These are phyloP conservation scores for Skeletonema menzelii DNA, from an alignment of 108 stramenopile species.

Conservation along the genomic window DNA sequence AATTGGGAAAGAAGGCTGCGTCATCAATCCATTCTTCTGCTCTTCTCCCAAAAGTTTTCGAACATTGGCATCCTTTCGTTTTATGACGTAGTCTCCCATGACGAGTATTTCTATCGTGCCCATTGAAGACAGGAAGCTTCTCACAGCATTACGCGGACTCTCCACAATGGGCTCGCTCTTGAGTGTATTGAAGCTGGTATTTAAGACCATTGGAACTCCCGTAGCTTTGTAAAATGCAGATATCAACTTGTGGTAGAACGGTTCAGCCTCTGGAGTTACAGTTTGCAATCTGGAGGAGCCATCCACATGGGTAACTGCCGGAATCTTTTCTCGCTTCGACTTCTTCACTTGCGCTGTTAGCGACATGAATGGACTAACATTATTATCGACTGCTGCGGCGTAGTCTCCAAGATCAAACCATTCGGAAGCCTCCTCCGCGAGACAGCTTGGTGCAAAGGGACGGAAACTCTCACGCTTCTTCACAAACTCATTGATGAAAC, in stretches of 20 bases:
- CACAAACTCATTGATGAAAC: slow-evolving; percentile 87
- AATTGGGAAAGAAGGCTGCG: slow-evolving; percentile 60
- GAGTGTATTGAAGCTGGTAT: slow-evolving; percentile 94
- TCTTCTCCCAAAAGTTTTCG: slow-evolving; percentile 68
- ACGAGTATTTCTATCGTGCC: slow-evolving; percentile 86
- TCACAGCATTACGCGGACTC: slow-evolving; percentile 82
- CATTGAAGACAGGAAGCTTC: slow-evolving; percentile 84
- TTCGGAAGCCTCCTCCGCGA: slow-evolving; percentile 83
- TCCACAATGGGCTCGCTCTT: slow-evolving; percentile 94
- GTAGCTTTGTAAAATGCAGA: slow-evolving; percentile 77
- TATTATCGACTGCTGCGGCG: slow-evolving; percentile 18
- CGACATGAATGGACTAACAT: slow-evolving; percentile 88
- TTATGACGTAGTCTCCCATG: slow-evolving; percentile 84
- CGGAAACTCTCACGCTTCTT: slow-evolving; percentile 93
- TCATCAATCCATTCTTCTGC: slow-evolving; percentile 45
- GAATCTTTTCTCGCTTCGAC: slow-evolving; percentile 64
- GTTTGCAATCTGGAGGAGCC: slow-evolving; percentile 94
- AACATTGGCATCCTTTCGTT: slow-evolving; percentile 67
- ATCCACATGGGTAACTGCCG: slow-evolving; percentile 95
- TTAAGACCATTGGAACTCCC: slow-evolving; percentile 95
- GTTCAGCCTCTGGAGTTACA: slow-evolving; percentile 76
- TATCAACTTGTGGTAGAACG: slow-evolving; percentile 86
- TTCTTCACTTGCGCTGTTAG: slow-evolving; percentile 80
- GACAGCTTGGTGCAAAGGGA: slow-evolving; percentile 92
- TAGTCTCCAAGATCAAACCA: slow-evolving; percentile 80